These are phyloP conservation scores for Chenopodium album DNA, from an alignment of 148 eudicot species.

Conservation along the genomic window DNA sequence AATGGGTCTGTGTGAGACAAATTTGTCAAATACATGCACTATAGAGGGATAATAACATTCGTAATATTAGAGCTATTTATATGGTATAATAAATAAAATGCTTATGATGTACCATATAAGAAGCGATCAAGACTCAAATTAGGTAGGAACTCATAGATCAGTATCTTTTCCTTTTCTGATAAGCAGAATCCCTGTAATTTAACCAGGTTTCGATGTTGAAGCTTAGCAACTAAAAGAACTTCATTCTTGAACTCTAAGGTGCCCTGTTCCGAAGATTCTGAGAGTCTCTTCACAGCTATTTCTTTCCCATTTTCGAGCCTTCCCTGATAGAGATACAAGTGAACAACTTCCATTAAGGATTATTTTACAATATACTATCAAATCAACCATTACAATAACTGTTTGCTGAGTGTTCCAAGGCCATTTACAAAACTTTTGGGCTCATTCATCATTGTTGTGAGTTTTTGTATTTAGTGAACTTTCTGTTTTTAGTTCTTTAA, in stretches of 20 bases:
- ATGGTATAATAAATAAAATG: too few relatives aligned
- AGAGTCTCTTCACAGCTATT: slow-evolving; percentile 27
- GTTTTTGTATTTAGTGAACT: too few relatives aligned
- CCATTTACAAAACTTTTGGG: too few relatives aligned
- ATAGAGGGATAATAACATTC: background rate
- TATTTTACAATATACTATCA: too few relatives aligned
- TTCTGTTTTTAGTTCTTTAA: too few relatives aligned
- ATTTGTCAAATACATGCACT: background rate
- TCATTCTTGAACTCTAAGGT: slow-evolving; percentile 24
- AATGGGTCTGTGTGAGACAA: background rate
- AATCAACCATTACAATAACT: background rate
- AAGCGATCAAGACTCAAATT: slow-evolving; percentile 18
- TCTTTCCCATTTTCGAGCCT: slow-evolving; percentile 23
- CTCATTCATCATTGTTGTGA: too few relatives aligned
- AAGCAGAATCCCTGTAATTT: slow-evolving; percentile 21
- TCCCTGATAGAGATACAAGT: background rate
- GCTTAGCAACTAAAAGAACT: slow-evolving; percentile 22
- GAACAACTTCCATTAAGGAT: too few relatives aligned
- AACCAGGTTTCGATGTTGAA: slow-evolving; percentile 26
- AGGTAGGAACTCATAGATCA: slow-evolving; percentile 17
- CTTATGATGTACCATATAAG: background rate
- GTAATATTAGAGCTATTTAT: too few relatives aligned
- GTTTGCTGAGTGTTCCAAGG: too few relatives aligned
- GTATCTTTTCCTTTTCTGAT: slow-evolving; percentile 14
- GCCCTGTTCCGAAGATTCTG: slow-evolving; percentile 19